Conservation (phyloP, 2,329 filamentous ascomycete genomes). For the Fusarium graminum region DNA sequence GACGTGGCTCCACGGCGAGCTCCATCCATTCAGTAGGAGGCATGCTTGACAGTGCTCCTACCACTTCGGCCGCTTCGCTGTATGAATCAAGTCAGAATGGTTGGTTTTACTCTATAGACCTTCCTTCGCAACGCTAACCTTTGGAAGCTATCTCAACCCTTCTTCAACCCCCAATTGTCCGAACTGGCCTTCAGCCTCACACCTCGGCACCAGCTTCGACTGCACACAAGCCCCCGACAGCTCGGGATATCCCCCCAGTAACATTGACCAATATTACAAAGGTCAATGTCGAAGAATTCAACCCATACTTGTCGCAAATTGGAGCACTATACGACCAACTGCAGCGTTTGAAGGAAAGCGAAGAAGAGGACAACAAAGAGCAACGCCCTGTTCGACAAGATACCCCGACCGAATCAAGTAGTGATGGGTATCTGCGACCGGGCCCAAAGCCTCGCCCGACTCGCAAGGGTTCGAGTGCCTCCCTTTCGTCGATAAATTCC, state of each 20-base stretch:
- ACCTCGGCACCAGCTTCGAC: conserved; percentile 76
- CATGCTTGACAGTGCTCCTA: conserved; percentile 77
- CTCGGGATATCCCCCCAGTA: conserved; percentile 92
- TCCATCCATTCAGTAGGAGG: conserved; percentile 90
- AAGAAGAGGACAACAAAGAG: conserved; percentile 70
- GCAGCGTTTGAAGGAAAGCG: conserved; percentile 82
- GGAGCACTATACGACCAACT: conserved; percentile 91
- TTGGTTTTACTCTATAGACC: conserved; percentile 53
- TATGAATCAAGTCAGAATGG: conserved; percentile 87
- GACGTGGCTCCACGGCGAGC: conserved; percentile 87
- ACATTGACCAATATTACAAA: conserved; percentile 88
- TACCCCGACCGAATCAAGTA: conserved; percentile 54
- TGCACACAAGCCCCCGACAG: conserved; percentile 84
- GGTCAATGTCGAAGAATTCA: conserved; percentile 83
- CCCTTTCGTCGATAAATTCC: conserved; percentile 64
- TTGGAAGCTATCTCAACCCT: conserved; percentile 86
- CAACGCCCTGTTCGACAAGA: conserved; percentile 59
- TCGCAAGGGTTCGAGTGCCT: conserved; percentile 58
- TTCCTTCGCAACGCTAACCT: conserved; percentile 28
- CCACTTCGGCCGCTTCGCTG: conserved; percentile 67
- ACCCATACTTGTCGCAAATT: conserved; percentile 85
- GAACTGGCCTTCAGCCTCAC: conserved; percentile 87
- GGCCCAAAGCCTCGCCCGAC: conserved; percentile 47
- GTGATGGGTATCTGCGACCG: conserved; percentile 63
- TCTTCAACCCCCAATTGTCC: conserved; percentile 89